Evolutionary conservation across 2,329 filamentous ascomycete species (phyloP).

Genomic region (Pseudogymnoascus sp.): DNA sequence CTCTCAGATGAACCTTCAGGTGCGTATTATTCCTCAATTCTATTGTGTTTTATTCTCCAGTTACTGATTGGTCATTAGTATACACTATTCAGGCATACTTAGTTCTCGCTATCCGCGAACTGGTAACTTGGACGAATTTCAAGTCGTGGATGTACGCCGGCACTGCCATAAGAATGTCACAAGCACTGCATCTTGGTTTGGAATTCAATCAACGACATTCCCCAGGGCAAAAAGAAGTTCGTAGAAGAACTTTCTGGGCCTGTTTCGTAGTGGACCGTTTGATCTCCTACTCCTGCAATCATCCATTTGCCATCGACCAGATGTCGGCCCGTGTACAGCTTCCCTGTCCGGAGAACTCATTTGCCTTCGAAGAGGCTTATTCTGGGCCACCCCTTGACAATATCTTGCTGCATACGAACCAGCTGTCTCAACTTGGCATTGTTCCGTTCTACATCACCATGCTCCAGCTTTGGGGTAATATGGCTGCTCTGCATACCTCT

Average conservation of each 20-base stretch:
- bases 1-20: conserved; percentile 12
- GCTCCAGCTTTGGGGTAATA: conserved; percentile 10
- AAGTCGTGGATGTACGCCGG: conserved; percentile 16
- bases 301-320: conserved; percentile 4
- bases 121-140: conserved; percentile 10
- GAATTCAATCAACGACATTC: conserved; percentile 13
- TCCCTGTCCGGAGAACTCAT: conserved; percentile 12
- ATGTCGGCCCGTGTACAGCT: conserved; percentile 10
- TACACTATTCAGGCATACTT: conserved; percentile 13
- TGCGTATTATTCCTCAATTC: background rate
- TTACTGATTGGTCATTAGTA: background rate
- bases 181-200: conserved; percentile 12
- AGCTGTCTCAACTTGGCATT: conserved; percentile 7
- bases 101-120: conserved; percentile 13
- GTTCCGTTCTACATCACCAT: conserved; percentile 11
- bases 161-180: conserved; percentile 14
- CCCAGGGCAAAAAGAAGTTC: conserved; percentile 11
- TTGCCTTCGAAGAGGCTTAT: conserved; percentile 12
- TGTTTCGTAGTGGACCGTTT: conserved; percentile 12
- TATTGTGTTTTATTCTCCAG: background rate
- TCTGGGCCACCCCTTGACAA: conserved; percentile 1
- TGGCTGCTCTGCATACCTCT: conserved; percentile 3
- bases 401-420: background rate
- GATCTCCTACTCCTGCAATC: conserved; percentile 13
- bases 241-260: conserved; percentile 14